A percentile compares a stretch with the other conserved stretches of the same genome.
phyloP scores from a whole-genome alignment of 116 monocot genomes.

The Thalassia testudinum region DNA sequence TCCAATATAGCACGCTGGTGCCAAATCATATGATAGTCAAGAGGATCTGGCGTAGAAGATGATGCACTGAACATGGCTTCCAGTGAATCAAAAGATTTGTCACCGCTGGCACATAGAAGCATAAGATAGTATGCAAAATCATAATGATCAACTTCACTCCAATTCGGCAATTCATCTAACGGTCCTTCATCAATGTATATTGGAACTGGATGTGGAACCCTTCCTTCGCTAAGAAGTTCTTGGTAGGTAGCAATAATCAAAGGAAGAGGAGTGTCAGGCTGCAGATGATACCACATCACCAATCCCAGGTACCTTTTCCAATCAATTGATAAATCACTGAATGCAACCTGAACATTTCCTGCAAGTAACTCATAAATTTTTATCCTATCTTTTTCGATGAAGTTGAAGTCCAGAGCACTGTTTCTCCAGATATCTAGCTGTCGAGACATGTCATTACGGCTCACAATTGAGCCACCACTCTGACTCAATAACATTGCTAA shows the following conservation, averaged over 20 bases:
- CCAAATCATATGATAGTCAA: conserved; percentile 99
- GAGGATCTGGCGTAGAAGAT: conserved; percentile 77
- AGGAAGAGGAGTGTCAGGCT: conserved; percentile 64
- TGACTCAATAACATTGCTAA: conserved; percentile 74
- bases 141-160: conserved; percentile 53
- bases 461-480: conserved; percentile 74
- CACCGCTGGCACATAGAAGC: conserved; percentile 84
- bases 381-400: conserved; percentile 65
- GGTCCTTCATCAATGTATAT: conserved; percentile 86
- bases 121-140: conserved; percentile 94
- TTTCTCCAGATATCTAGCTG: conserved; percentile 78
- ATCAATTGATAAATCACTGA: conserved; percentile 47
- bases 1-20: conserved; percentile 70
- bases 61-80: conserved; percentile 90
- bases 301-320: conserved; percentile 88
- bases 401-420: conserved; percentile 79
- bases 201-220: conserved; percentile 80
- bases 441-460: conserved; percentile 62
- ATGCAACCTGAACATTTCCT: conserved; percentile 66
- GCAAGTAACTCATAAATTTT: conserved; percentile 80
- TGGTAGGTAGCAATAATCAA: conserved; percentile 60
- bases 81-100: conserved; percentile 27
- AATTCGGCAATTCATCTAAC: conserved; percentile 33
- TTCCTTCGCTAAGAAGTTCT: conserved; percentile 67
- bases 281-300: conserved; percentile 84